Percentiles rank a stretch among this genome's conserved stretches.
phyloP scores from a whole-genome alignment of 495 filamentous ascomycete species.

The Wilcoxina mikolae region DNA sequence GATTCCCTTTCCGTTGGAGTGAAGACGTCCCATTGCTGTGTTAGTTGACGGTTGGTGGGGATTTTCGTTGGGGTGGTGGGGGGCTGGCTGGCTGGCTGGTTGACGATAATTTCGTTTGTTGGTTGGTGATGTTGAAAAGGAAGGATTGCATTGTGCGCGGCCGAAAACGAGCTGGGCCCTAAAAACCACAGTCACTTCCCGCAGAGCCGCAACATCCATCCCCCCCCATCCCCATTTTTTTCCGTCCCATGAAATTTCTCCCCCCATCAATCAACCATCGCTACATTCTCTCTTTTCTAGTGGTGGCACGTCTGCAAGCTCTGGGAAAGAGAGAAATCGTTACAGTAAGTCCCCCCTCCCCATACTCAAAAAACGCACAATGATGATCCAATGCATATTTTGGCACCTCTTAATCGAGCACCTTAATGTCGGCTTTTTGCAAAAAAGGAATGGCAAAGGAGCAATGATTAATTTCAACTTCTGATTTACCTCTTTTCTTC shows the following conservation, averaged over 20 bases:
- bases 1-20: constrained; percentile 99
- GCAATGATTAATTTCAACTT: too few species aligned
- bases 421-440: too few species aligned
- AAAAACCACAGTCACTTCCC: background rate
- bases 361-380: background rate
- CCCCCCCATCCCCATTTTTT: background rate
- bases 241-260: background rate
- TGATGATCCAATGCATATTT: constrained; percentile 2
- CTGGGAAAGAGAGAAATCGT: too few species aligned
- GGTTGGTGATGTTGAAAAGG: background rate
- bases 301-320: too few species aligned
- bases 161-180: background rate
- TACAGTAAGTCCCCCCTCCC: background rate
- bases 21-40: constrained; percentile 85
- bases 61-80: background rate
- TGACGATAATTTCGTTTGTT: background rate
- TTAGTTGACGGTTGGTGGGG: constrained; percentile 2
- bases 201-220: background rate
- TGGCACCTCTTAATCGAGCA: background rate
- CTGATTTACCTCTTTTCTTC: too few species aligned
- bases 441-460: too few species aligned
- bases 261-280: background rate
- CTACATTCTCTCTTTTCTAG: background rate
- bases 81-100: background rate
- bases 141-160: background rate